phyloP scores from a whole-genome alignment of 2,329 filamentous ascomycete species.

The Verticillium nonalfalfae region DNA sequence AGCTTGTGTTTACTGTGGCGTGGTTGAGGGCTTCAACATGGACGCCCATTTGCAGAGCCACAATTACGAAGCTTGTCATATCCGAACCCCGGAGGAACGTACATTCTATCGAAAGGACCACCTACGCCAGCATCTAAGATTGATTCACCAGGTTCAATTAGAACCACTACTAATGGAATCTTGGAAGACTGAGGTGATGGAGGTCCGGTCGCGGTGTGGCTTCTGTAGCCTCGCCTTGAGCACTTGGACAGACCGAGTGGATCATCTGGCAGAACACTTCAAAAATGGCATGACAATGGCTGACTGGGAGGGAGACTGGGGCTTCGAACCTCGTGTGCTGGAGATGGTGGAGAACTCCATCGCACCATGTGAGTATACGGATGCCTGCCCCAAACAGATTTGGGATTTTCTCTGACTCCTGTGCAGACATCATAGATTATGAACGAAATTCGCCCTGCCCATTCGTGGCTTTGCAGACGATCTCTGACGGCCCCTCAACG shows the following conservation, averaged over 20 bases:
- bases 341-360: slow-evolving; percentile 62
- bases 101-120: slow-evolving; percentile 64
- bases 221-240: slow-evolving; percentile 59
- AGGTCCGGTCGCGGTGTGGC: slow-evolving; percentile 58
- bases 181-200: slow-evolving; percentile 54
- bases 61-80: slow-evolving; percentile 59
- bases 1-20: slow-evolving; percentile 54
- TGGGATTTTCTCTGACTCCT: no score
- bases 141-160: slow-evolving; percentile 58
- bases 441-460: slow-evolving; percentile 26
- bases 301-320: slow-evolving; percentile 66
- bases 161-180: slow-evolving; percentile 57
- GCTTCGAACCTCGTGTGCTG: slow-evolving; percentile 55
- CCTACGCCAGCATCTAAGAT: slow-evolving; percentile 55
- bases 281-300: slow-evolving; percentile 60
- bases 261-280: slow-evolving; percentile 63
- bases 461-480: slow-evolving; percentile 15
- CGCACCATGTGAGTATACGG: slow-evolving; percentile 46
- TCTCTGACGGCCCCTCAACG: slow-evolving; percentile 9
- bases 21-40: slow-evolving; percentile 42
- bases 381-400: no score
- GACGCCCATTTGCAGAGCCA: slow-evolving; percentile 48
- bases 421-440: slow-evolving; percentile 27
- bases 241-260: slow-evolving; percentile 54
- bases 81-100: slow-evolving; percentile 54